Evolutionary conservation across 768 basidiomycete genomes (phyloP).

Genomic region (Inosperma sp.): DNA sequence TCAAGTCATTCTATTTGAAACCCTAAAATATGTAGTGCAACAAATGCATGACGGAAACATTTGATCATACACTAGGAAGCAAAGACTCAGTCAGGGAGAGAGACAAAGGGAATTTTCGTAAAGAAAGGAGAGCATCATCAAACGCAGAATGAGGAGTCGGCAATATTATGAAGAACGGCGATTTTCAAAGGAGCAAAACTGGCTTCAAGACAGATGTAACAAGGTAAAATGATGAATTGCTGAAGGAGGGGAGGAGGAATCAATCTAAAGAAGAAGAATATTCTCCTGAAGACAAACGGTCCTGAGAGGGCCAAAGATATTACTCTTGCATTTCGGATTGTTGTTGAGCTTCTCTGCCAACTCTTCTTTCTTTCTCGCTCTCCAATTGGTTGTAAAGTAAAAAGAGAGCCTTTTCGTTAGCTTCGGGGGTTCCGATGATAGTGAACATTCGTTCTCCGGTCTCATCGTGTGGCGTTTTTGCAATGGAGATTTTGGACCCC

Average conservation of each 20-base stretch:
- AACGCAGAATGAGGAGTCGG: slow-evolving; percentile 13
- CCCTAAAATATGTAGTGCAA: slow-evolving; percentile 20
- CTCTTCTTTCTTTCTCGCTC: slow-evolving; percentile 92
- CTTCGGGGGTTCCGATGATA: slow-evolving; percentile 92
- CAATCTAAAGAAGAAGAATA: slow-evolving; percentile 6
- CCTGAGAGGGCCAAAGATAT: not conserved
- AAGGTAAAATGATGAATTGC: slow-evolving; percentile 9
- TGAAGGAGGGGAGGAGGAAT: slow-evolving; percentile 11
- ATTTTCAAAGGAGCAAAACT: slow-evolving; percentile 8
- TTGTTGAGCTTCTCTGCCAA: slow-evolving; percentile 78
- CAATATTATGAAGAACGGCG: not conserved
- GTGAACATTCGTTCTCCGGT: slow-evolving; percentile 99
- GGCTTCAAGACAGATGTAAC: slow-evolving; percentile 16
- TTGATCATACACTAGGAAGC: slow-evolving; percentile 15
- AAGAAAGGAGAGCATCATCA: slow-evolving; percentile 14
- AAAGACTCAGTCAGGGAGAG: slow-evolving; percentile 10
- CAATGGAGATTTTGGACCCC: slow-evolving; percentile 97
- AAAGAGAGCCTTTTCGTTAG: slow-evolving; percentile 97
- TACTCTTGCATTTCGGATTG: slow-evolving; percentile 58
- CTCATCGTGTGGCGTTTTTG: slow-evolving; percentile 98
- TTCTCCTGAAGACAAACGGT: slow-evolving; percentile 6
- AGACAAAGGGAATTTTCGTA: slow-evolving; percentile 1
- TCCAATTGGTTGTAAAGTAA: slow-evolving; percentile 95
- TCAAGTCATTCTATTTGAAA: slow-evolving; percentile 18
- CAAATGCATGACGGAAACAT: slow-evolving; percentile 17